phyloP scores from a whole-genome alignment of 345 rosid species.

The Citrus australasica region DNA sequence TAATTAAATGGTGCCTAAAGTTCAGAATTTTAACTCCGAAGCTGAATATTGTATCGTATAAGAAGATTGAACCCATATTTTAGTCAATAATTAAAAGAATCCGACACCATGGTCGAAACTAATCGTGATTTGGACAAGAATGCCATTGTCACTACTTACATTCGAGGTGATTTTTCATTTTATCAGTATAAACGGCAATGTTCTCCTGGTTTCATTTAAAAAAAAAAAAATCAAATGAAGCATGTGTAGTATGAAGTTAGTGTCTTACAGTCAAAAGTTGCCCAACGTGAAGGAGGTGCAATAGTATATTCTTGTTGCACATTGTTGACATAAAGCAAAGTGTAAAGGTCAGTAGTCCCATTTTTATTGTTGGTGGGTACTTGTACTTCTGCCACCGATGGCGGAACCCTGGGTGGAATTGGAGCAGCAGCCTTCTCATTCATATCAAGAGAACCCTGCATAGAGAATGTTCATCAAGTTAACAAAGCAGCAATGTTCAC shows the following conservation, averaged over 20 bases:
- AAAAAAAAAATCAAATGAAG: background rate
- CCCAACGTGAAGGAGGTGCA: constrained; percentile 49
- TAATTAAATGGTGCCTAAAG: background rate
- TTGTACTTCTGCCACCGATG: background rate
- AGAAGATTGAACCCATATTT: background rate
- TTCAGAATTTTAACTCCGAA: background rate
- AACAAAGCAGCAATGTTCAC: background rate
- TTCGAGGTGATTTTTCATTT: background rate
- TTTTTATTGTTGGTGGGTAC: background rate
- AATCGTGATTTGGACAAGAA: background rate
- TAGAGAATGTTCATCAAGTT: background rate
- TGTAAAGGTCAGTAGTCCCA: constrained; percentile 13
- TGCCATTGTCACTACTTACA: background rate
- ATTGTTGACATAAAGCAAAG: constrained; percentile 15
- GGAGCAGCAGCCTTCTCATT: constrained; percentile 22
- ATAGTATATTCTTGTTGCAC: background rate
- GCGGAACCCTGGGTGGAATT: constrained; percentile 15
- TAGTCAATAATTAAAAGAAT: background rate
- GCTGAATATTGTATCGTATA: background rate
- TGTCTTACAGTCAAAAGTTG: constrained; percentile 62
- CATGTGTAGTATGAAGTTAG: background rate
- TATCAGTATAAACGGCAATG: background rate
- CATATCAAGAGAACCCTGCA: constrained; percentile 56
- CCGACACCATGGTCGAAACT: background rate
- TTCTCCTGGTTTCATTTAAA: background rate